Percentiles rank a stretch among this genome's conserved stretches.
phyloP scores from a whole-genome alignment of 2,329 filamentous ascomycete genomes.

The Penicillium sp. region DNA sequence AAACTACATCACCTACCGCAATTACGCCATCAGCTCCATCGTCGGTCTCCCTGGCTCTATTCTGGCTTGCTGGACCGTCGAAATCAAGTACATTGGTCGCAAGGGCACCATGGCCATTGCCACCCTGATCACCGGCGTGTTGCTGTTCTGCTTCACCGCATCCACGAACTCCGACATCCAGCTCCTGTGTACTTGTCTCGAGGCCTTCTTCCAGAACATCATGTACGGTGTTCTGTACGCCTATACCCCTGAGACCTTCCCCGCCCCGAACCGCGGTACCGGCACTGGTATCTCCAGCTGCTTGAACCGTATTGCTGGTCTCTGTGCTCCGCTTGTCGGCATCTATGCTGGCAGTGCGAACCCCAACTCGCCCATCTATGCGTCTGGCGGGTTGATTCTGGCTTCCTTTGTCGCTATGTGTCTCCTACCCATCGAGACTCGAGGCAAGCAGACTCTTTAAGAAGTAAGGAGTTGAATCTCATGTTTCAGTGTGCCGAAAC shows the following conservation, averaged over 20 bases:
- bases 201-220: conserved; percentile 57
- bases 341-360: conserved; percentile 39
- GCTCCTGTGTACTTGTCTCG: conserved; percentile 52
- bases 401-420: conserved; percentile 47
- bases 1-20: conserved; percentile 60
- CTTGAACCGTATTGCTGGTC: conserved; percentile 45
- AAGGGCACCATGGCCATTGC: conserved; percentile 56
- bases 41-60: conserved; percentile 74
- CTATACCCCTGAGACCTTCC: conserved; percentile 60
- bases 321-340: conserved; percentile 46
- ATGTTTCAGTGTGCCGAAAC: neutral
- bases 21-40: conserved; percentile 76
- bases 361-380: conserved; percentile 46
- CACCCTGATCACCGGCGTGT: conserved; percentile 52
- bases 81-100: conserved; percentile 61
- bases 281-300: conserved; percentile 51
- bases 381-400: conserved; percentile 44
- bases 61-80: conserved; percentile 70
- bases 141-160: conserved; percentile 56
- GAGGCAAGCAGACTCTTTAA: conserved; percentile 42
- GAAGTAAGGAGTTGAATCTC: neutral
- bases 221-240: conserved; percentile 58
- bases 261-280: conserved; percentile 54
- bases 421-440: conserved; percentile 47
- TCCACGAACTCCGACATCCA: conserved; percentile 49